Percentiles rank a stretch among this genome's conserved stretches.
These are phyloP conservation scores for Candida berthetii DNA, from an alignment of 805 yeast genomes.

Conservation along the genomic window DNA sequence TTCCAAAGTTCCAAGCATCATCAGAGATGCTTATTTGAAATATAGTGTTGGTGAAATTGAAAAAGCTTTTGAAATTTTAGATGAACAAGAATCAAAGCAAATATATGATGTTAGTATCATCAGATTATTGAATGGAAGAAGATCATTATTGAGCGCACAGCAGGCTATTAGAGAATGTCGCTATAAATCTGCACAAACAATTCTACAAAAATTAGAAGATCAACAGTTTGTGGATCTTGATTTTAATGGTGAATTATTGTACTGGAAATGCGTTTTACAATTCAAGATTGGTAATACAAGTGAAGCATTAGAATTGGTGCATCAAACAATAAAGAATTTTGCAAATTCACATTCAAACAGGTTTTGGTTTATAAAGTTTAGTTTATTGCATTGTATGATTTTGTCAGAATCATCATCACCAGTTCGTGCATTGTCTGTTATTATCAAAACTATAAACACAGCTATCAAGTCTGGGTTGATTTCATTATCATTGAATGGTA, in stretches of 20 bases:
- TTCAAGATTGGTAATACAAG: conserved; percentile 15
- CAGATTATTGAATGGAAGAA: conserved; percentile 34
- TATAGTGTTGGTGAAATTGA: conserved; percentile 35
- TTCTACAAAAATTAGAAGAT: conserved; percentile 13
- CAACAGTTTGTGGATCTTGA: conserved; percentile 21
- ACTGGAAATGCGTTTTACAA: conserved; percentile 17
- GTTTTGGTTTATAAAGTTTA: conserved; percentile 39
- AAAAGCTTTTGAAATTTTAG: conserved; percentile 29
- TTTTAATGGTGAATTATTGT: conserved; percentile 20
- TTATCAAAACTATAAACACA: conserved; percentile 42
- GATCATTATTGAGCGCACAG: conserved; percentile 31
- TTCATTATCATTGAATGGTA: conserved; percentile 38
- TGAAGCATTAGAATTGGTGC: conserved; percentile 16
- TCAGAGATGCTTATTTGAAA: conserved; percentile 31
- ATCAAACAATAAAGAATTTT: conserved; percentile 15
- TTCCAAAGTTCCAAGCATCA: conserved; percentile 32
- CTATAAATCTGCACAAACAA: conserved; percentile 18
- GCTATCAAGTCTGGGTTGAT: conserved; percentile 42
- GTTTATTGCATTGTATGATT: conserved; percentile 39
- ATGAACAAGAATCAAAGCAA: conserved; percentile 21
- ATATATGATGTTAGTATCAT: conserved; percentile 21
- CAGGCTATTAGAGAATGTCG: conserved; percentile 20
- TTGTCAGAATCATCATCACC: conserved; percentile 37
- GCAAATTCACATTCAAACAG: conserved; percentile 25
- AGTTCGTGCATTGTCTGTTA: conserved; percentile 41